Percentiles rank a stretch among this genome's conserved stretches.
phyloP scores from a whole-genome alignment of 2,329 filamentous ascomycete genomes.

The Ambrosiella cleistominuta region DNA sequence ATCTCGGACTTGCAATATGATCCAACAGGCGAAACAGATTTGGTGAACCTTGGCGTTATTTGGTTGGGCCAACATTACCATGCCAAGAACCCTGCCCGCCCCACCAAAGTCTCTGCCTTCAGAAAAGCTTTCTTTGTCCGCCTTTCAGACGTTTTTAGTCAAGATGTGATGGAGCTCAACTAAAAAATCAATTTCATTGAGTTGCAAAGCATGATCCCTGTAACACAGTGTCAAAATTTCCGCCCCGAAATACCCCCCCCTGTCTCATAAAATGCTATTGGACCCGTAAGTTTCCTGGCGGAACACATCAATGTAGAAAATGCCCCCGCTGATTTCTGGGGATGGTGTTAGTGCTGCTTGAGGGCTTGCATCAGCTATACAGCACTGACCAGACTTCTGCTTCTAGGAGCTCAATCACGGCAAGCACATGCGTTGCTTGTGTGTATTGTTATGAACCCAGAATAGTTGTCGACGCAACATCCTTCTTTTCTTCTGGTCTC shows the following conservation, averaged over 20 bases:
- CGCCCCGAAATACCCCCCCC: slow-evolving; percentile 1
- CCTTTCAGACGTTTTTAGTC: not conserved
- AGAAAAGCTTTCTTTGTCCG: not conserved
- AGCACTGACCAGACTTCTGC: not conserved
- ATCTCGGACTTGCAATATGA: not conserved
- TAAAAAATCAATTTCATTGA: slow-evolving; percentile 1
- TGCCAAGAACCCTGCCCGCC: not conserved
- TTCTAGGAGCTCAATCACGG: not conserved
- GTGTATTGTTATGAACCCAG: not conserved
- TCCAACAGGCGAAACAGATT: not conserved
- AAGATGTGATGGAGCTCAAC: not conserved
- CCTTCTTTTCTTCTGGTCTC: not conserved
- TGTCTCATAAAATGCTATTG: not conserved
- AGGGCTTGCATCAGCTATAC: not conserved
- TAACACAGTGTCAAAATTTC: slow-evolving; percentile 6
- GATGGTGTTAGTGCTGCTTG: not conserved
- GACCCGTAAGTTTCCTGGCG: not conserved
- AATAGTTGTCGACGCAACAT: not conserved
- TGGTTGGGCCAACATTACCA: not conserved
- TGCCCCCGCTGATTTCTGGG: not conserved
- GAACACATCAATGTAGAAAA: not conserved
- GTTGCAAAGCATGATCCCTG: not conserved
- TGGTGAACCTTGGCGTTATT: not conserved
- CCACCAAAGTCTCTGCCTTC: not conserved
- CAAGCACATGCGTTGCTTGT: not conserved